These are phyloP conservation scores for Filobasidium wieringae DNA, from an alignment of 768 basidiomycete genomes.

Conservation along the genomic window DNA sequence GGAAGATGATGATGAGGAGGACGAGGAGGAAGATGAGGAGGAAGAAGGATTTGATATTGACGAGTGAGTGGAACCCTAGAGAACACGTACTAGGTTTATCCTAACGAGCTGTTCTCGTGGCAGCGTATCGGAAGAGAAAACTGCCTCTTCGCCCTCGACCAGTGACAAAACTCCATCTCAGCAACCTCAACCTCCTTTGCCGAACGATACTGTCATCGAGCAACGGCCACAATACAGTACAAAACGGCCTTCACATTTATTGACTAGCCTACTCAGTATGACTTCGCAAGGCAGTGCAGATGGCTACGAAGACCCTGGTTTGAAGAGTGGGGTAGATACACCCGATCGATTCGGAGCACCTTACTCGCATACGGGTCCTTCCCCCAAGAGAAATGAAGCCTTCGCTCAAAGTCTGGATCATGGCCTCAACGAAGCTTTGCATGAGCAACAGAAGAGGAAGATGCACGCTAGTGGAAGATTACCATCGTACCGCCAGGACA, in stretches of 20 bases:
- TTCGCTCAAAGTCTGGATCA: background rate
- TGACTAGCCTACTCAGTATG: conserved; percentile 1
- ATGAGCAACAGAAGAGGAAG: background rate
- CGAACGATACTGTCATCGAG: background rate
- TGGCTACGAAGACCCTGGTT: conserved; percentile 9
- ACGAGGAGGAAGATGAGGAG: conserved; percentile 50
- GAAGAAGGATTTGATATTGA: conserved; percentile 85
- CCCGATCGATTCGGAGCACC: conserved; percentile 37
- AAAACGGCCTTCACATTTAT: conserved; percentile 8
- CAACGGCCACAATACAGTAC: conserved; percentile 3
- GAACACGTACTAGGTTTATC: background rate
- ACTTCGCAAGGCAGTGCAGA: background rate
- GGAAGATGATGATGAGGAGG: conserved; percentile 36
- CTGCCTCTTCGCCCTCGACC: conserved; percentile 16
- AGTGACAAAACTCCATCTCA: conserved; percentile 3
- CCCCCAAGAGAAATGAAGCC: conserved; percentile 10
- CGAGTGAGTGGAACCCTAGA: conserved; percentile 43
- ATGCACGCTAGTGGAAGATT: background rate
- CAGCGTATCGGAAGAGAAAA: conserved; percentile 10
- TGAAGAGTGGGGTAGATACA: conserved; percentile 35
- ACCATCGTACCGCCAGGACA: background rate
- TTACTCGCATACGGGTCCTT: conserved; percentile 26
- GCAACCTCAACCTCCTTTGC: background rate
- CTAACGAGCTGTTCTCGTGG: background rate
- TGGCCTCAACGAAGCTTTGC: background rate